These are phyloP conservation scores for Amaranthus tricolor DNA, from an alignment of 179 eudicot species.

Conservation along the genomic window DNA sequence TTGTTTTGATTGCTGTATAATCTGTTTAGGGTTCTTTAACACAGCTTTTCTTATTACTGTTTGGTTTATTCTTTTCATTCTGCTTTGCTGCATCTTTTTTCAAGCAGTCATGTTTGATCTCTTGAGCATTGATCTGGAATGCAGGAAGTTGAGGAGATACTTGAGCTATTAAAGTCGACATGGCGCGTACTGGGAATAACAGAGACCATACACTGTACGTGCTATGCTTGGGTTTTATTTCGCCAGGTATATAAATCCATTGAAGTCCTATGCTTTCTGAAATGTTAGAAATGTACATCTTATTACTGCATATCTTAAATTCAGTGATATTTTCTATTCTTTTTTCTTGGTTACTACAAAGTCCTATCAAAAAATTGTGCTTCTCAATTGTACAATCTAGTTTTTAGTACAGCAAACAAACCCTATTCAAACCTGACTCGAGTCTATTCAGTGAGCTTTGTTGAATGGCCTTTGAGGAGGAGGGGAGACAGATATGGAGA, in stretches of 20 bases:
- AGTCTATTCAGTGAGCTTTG: too few relatives aligned
- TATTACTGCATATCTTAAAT: neutral
- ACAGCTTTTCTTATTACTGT: neutral
- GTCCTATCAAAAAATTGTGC: neutral
- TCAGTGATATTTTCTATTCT: neutral
- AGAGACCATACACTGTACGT: constrained; percentile 90
- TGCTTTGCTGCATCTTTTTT: constrained; percentile 5
- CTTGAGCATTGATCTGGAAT: constrained; percentile 16
- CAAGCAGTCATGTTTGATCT: constrained; percentile 2
- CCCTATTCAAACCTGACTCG: too few relatives aligned
- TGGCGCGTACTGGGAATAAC: constrained; percentile 97
- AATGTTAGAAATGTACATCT: neutral
- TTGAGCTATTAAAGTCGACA: constrained; percentile 95
- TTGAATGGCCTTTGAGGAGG: too few relatives aligned
- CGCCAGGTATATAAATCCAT: constrained; percentile 68
- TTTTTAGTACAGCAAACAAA: too few relatives aligned
- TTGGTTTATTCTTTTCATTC: neutral
- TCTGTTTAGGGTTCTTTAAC: neutral
- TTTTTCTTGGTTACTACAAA: neutral
- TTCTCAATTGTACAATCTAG: too few relatives aligned
- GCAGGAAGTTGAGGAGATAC: constrained; percentile 96
- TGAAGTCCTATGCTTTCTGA: neutral
- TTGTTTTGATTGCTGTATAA: too few relatives aligned
- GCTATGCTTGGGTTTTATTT: constrained; percentile 96
- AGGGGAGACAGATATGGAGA: too few relatives aligned